phyloP scores from a whole-genome alignment of 306 rosid species.

The Castanospermum australe region DNA sequence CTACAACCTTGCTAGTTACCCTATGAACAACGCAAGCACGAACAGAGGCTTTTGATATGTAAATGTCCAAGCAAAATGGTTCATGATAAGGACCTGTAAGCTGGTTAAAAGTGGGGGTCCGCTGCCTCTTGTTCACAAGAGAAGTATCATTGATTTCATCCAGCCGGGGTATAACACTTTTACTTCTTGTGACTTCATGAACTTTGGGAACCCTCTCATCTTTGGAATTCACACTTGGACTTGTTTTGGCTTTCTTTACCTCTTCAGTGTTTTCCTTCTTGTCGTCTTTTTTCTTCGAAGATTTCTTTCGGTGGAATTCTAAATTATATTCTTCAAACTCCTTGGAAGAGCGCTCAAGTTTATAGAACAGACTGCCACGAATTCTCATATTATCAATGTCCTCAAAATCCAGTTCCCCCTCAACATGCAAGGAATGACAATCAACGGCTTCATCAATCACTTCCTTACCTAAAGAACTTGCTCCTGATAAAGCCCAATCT shows the following conservation, averaged over 20 bases:
- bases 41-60: conserved; percentile 80
- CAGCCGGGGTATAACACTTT: conserved; percentile 3
- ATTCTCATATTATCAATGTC: conserved; percentile 77
- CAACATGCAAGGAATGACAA: conserved; percentile 23
- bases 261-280: conserved; percentile 30
- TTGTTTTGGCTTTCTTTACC: conserved; percentile 27
- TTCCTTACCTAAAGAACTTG: conserved; percentile 23
- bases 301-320: conserved; percentile 72
- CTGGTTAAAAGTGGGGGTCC: conserved; percentile 74
- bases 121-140: conserved; percentile 53
- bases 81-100: conserved; percentile 82
- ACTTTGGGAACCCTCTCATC: conserved; percentile 38
- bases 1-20: conserved; percentile 80
- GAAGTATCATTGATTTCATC: conserved; percentile 25
- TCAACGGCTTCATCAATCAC: conserved; percentile 37
- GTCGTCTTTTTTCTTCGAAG: conserved; percentile 41
- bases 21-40: conserved; percentile 86
- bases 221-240: conserved; percentile 12
- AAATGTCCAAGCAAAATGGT: conserved; percentile 90
- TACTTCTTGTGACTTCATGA: conserved; percentile 16
- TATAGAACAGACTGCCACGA: conserved; percentile 65
- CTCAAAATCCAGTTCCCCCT: conserved; percentile 60
- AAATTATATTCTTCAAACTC: conserved; percentile 83
- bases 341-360: conserved; percentile 75
- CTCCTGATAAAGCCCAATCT: conserved; percentile 17